A percentile compares a stretch with the other conserved stretches of the same genome.
phyloP scores from a whole-genome alignment of 2,329 filamentous ascomycete species.

The Volutella citrinella region DNA sequence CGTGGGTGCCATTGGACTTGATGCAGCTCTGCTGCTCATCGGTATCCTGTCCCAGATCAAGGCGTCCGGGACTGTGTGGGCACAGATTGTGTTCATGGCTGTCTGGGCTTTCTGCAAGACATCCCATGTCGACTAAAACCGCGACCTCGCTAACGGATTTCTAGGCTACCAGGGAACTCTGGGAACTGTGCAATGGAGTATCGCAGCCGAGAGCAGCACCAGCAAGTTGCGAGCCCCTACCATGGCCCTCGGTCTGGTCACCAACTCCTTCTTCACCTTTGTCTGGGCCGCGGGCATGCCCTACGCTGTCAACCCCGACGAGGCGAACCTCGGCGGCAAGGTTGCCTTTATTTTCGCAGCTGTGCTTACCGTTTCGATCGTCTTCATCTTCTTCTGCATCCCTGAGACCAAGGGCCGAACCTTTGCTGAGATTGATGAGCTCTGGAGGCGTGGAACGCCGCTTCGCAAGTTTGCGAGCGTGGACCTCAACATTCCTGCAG shows the following conservation, averaged over 20 bases:
- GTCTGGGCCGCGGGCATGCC: slow-evolving; percentile 19
- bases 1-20: slow-evolving; percentile 1
- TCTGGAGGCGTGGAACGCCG: slow-evolving; percentile 13
- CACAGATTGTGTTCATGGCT: slow-evolving; percentile 9
- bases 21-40: slow-evolving; percentile 3
- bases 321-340: slow-evolving; percentile 33
- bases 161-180: slow-evolving; percentile 7
- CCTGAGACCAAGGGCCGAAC: slow-evolving; percentile 29
- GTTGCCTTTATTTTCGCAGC: slow-evolving; percentile 37
- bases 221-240: slow-evolving; percentile 5
- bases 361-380: slow-evolving; percentile 22
- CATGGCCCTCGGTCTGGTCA: slow-evolving; percentile 5
- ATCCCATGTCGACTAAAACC: too few relatives aligned
- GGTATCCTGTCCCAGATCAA: slow-evolving; percentile 6
- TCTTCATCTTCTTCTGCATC: slow-evolving; percentile 32
- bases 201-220: slow-evolving; percentile 5
- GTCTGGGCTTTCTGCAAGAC: slow-evolving; percentile 6
- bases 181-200: slow-evolving; percentile 5
- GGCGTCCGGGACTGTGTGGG: too few relatives aligned
- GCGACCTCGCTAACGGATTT: too few relatives aligned
- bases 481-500: too few relatives aligned
- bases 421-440: slow-evolving; percentile 22
- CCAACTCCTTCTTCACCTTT: slow-evolving; percentile 3
- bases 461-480: slow-evolving; percentile 2
- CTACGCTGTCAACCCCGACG: slow-evolving; percentile 20